Conservation (phyloP, 2,329 filamentous ascomycete species). For the Sporothrix brunneoviolacea region DNA sequence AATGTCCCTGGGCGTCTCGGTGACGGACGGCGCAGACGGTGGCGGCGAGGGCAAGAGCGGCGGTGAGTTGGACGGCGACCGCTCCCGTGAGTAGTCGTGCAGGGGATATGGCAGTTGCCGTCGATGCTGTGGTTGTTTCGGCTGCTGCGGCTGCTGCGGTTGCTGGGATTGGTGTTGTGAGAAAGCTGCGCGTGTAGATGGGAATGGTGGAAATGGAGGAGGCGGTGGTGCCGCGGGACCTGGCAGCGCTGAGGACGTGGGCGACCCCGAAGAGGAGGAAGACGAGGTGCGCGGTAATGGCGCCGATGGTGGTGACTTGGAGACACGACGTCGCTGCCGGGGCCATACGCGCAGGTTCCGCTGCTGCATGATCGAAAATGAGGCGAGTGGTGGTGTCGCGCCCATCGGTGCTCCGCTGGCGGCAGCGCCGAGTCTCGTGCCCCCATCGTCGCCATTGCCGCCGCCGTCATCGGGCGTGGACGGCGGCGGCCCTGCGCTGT, state of each 20-base stretch:
- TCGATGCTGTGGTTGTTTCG: background rate
- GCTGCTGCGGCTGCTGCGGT: background rate
- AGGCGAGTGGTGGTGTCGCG: background rate
- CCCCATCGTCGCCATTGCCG: background rate
- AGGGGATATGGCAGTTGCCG: background rate
- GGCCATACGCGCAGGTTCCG: background rate
- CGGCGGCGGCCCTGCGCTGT: constrained; percentile 1
- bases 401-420: background rate
- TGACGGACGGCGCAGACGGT: constrained; percentile 3
- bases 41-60: constrained; percentile 1
- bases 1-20: constrained; percentile 1
- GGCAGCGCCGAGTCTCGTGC: background rate
- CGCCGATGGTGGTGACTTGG: background rate
- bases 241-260: too few species aligned
- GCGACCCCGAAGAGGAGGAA: too few species aligned
- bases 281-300: background rate
- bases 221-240: background rate
- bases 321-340: constrained; percentile 5
- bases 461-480: background rate
- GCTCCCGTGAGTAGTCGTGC: background rate
- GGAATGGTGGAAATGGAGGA: background rate
- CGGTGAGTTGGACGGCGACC: background rate
- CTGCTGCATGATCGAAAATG: background rate
- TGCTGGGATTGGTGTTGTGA: background rate
- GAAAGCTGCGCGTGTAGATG: background rate